Evolutionary conservation across 306 rosid species (phyloP), one percentile per base, ranked within the genome.

Genomic region (Castanospermum australe): DNA sequence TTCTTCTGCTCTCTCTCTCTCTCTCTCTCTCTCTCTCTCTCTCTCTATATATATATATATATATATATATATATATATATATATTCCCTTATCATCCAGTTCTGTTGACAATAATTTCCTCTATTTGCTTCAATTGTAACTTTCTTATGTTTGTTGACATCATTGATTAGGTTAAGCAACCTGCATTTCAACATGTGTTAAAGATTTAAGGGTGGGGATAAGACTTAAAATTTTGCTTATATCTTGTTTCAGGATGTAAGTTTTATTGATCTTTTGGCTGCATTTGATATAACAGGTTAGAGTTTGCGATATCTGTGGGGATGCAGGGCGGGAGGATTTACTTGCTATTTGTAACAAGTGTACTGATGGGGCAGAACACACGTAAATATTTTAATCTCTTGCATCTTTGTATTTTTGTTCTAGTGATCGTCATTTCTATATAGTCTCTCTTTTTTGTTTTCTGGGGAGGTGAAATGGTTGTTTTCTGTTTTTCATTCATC

Each of bases 301-400:
- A 18, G 73, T 80, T 62, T 84, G 88, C 32, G 88, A 76, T 81
- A 64, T 72, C 68, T 81, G 88, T 39, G 83, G 83, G 50, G 85
- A 84, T 81, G 65, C 10, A 38, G 85, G 83, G 13, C 38, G 8
- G 5, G 69, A 71, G 77, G 35, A 76, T 1, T 4, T 0, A 6
- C 85, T 76, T 71, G 80, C 66, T 55, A 66, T 68, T 44, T 80
- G 85, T 65, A 76, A 57, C 38, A 76, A 47, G 50, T 84, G 88
- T 77, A 5, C 4, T 1, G 74, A 84, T 12, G 85, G 83, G 22
- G 88, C 83, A 20, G 77, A 71, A 56, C 85, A 81, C 77, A 84
- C 18, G 85, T 84, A 84, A 64, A 24, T 75, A 69, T 48, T 59
- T 42, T 75, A 28, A n/a, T 70, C 18, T 55, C 11, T 50, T 80